These are phyloP conservation scores for Globisporangium camurandrum DNA, from an alignment of 352 stramenopile genomes.

Conservation along the genomic window DNA sequence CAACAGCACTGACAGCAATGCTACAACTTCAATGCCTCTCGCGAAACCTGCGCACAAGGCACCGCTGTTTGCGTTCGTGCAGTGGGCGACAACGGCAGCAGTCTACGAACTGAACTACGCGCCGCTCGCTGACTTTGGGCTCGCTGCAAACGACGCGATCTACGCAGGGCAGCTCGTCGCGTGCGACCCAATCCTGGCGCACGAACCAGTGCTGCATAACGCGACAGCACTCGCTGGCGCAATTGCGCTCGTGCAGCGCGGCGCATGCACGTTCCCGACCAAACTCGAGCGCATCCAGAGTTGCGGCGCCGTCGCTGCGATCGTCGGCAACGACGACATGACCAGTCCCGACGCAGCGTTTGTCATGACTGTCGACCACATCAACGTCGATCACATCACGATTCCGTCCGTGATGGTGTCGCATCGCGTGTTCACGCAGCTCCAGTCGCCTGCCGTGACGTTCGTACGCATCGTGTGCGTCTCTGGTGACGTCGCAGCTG, in stretches of 20 bases:
- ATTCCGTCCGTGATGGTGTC: constrained; percentile 73
- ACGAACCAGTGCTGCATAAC: constrained; percentile 32
- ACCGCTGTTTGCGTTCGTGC: constrained; percentile 61
- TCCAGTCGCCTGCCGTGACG: constrained; percentile 16
- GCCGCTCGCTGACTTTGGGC: constrained; percentile 59
- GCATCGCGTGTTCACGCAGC: constrained; percentile 23
- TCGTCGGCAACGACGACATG: constrained; percentile 63
- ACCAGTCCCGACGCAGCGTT: constrained; percentile 42
- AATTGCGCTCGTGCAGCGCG: constrained; percentile 48
- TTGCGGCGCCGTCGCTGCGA: constrained; percentile 42
- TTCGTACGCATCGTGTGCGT: constrained; percentile 44
- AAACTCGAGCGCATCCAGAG: constrained; percentile 60
- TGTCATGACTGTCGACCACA: constrained; percentile 68
- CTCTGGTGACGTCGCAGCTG: constrained; percentile 29
- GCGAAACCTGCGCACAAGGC: not conserved
- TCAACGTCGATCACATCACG: constrained; percentile 52
- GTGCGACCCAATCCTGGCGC: constrained; percentile 39
- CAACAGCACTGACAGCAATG: not conserved
- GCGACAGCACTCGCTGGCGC: constrained; percentile 20
- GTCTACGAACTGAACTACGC: constrained; percentile 43
- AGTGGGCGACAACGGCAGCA: constrained; percentile 42
- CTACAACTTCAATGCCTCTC: not conserved
- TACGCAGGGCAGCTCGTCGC: constrained; percentile 36
- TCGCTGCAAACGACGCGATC: constrained; percentile 23
- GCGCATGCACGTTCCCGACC: constrained; percentile 55